These are phyloP conservation scores for Aspergillus sclerotialis DNA, from an alignment of 2,329 filamentous ascomycete species.

Conservation along the genomic window DNA sequence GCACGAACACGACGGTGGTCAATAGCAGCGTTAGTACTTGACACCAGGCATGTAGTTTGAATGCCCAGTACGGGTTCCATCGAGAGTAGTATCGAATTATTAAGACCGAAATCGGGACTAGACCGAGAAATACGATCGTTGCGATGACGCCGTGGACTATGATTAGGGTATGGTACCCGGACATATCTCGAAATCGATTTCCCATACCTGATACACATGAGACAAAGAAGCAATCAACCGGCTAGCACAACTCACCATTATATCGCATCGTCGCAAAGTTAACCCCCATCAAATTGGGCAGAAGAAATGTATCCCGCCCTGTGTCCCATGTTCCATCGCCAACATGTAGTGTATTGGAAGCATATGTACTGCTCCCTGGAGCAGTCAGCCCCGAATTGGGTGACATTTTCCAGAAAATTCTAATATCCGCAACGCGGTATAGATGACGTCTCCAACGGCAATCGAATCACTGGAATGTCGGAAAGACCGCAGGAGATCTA, in stretches of 20 bases:
- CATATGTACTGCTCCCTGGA: constrained; percentile 55
- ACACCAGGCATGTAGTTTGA: constrained; percentile 57
- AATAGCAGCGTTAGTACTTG: constrained; percentile 55
- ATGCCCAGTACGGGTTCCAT: constrained; percentile 46
- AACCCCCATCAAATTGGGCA: constrained; percentile 57
- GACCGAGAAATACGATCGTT: constrained; percentile 53
- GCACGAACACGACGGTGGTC: constrained; percentile 54
- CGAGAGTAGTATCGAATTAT: constrained; percentile 55
- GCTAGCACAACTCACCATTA: constrained; percentile 46
- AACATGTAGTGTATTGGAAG: constrained; percentile 55
- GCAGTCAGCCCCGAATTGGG: constrained; percentile 41
- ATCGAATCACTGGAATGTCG: constrained; percentile 32
- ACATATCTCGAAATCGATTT: constrained; percentile 55
- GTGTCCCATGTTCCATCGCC: constrained; percentile 63
- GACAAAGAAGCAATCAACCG: constrained; percentile 2
- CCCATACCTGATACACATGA: constrained; percentile 50
- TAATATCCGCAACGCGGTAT: constrained; percentile 4
- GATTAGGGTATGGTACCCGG: constrained; percentile 53
- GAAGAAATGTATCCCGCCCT: constrained; percentile 54
- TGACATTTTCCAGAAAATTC: constrained; percentile 18
- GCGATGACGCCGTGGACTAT: constrained; percentile 55
- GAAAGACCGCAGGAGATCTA: constrained; percentile 36
- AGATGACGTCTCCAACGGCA: constrained; percentile 5
- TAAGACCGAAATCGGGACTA: constrained; percentile 55
- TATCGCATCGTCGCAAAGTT: constrained; percentile 63